These are phyloP conservation scores for Toxoplasma gondii DNA, from an alignment of 169 alveolate genomes.

Conservation along the genomic window DNA sequence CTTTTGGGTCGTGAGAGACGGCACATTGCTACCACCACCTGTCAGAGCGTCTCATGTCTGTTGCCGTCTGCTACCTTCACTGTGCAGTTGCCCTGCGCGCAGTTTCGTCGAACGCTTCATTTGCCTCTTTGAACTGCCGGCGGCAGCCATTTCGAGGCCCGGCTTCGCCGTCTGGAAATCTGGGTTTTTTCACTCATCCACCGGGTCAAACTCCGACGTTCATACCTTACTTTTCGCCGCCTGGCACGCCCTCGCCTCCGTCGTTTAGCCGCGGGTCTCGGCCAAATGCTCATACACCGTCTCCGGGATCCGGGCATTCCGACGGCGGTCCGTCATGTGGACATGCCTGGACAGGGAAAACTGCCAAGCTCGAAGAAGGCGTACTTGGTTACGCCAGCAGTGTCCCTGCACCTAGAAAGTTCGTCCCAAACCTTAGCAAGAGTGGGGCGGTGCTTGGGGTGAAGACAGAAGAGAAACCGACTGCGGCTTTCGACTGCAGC, in stretches of 20 bases:
- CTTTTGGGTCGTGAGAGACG: too few relatives aligned
- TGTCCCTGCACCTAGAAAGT: background rate
- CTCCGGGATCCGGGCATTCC: background rate
- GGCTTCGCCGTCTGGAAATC: background rate
- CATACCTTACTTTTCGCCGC: background rate
- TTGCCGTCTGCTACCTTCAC: too few relatives aligned
- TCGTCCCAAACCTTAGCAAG: conserved; percentile 13
- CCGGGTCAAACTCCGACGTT: background rate
- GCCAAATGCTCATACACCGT: background rate
- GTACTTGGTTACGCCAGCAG: background rate
- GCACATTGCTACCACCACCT: too few relatives aligned
- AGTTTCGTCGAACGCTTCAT: background rate
- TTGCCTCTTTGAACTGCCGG: background rate
- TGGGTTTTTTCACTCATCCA: background rate
- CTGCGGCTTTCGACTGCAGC: background rate
- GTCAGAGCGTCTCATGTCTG: too few relatives aligned
- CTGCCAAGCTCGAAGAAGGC: background rate
- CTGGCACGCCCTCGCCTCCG: background rate
- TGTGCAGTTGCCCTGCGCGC: background rate
- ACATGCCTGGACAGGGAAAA: background rate
- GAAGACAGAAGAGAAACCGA: background rate
- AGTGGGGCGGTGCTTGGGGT: background rate
- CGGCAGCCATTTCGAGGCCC: background rate
- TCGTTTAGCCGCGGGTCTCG: background rate
- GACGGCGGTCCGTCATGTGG: background rate